Conservation (phyloP, 2,329 filamentous ascomycete species). For the Didymella keratinophila region DNA sequence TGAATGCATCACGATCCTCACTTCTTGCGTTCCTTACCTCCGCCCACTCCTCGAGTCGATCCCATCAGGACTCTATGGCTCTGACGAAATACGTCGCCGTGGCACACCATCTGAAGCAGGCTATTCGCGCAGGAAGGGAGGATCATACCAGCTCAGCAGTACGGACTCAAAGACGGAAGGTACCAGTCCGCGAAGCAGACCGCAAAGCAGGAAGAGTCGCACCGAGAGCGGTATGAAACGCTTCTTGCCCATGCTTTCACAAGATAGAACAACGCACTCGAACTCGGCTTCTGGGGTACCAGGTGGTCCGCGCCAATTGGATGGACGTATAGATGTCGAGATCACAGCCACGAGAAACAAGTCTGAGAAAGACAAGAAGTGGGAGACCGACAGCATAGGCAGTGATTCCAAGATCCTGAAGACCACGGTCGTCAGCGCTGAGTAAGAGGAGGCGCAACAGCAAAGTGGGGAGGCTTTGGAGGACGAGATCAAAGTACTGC, state of each 20-base stretch:
- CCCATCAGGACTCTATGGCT: conserved; percentile 44
- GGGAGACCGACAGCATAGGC: conserved; percentile 45
- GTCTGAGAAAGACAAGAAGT: conserved; percentile 33
- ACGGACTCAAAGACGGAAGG: conserved; percentile 20
- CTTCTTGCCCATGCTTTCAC: conserved; percentile 42
- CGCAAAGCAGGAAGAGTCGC: conserved; percentile 29
- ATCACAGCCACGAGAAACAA: conserved; percentile 36
- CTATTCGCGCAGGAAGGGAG: conserved; percentile 38
- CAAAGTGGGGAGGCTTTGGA: conserved; percentile 26
- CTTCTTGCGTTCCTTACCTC: conserved; percentile 47
- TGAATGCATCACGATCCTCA: conserved; percentile 47
- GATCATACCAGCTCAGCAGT: conserved; percentile 44
- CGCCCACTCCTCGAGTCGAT: conserved; percentile 46
- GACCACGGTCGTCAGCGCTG: conserved; percentile 47
- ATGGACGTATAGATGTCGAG: conserved; percentile 44
- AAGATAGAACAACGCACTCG: conserved; percentile 37
- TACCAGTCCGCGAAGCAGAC: conserved; percentile 17
- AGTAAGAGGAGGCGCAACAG: conserved; percentile 43
- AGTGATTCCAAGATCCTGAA: conserved; percentile 48
- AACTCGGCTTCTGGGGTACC: conserved; percentile 48
- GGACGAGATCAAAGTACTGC: conserved; percentile 37
- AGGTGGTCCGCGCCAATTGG: conserved; percentile 40
- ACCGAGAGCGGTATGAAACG: conserved; percentile 35
- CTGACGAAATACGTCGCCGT: conserved; percentile 44
- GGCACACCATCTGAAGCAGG: conserved; percentile 41